phyloP scores from a whole-genome alignment of 768 basidiomycete species.

The Phallus indusiatus region DNA sequence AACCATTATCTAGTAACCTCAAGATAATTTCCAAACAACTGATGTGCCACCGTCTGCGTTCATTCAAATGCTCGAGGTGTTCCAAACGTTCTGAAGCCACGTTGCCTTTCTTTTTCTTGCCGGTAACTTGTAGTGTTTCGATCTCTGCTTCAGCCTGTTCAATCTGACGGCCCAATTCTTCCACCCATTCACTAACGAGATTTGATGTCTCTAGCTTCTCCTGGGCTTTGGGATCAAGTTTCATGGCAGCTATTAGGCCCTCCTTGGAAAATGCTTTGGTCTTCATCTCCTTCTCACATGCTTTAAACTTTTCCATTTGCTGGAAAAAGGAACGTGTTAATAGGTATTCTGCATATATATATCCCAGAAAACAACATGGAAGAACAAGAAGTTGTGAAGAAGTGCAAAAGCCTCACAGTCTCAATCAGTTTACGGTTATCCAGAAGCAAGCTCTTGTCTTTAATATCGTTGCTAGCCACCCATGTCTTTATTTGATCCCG shows the following conservation, averaged over 20 bases:
- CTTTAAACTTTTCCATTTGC: slow-evolving; percentile 99
- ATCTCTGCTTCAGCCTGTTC: slow-evolving; percentile 94
- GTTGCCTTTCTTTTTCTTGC: slow-evolving; percentile 80
- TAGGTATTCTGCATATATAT: slow-evolving; percentile 13
- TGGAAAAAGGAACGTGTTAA: slow-evolving; percentile 27
- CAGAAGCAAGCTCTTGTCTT: slow-evolving; percentile 88
- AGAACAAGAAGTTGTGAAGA: slow-evolving; percentile 3
- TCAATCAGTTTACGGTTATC: slow-evolving; percentile 96
- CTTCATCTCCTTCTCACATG: slow-evolving; percentile 99
- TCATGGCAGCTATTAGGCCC: slow-evolving; percentile 87
- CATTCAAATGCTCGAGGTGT: slow-evolving; percentile 82
- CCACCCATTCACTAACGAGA: slow-evolving; percentile 62
- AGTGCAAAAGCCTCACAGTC: slow-evolving; percentile 45
- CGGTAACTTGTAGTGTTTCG: slow-evolving; percentile 64
- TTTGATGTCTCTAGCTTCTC: slow-evolving; percentile 75
- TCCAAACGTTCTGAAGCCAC: slow-evolving; percentile 64
- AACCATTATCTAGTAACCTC: slow-evolving; percentile 89
- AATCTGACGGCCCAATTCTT: slow-evolving; percentile 86
- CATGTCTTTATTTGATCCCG: slow-evolving; percentile 91
- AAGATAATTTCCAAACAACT: slow-evolving; percentile 86
- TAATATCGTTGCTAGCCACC: slow-evolving; percentile 96
- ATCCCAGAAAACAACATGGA: slow-evolving; percentile 14
- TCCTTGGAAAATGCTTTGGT: slow-evolving; percentile 99
- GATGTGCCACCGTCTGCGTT: slow-evolving; percentile 93
- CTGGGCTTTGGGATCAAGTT: slow-evolving; percentile 94